Evolutionary conservation across 1,139 yeast genomes (phyloP), one percentile per base, ranked within the genome.

Genomic region (Kurtzmaniella quercitrusa): DNA sequence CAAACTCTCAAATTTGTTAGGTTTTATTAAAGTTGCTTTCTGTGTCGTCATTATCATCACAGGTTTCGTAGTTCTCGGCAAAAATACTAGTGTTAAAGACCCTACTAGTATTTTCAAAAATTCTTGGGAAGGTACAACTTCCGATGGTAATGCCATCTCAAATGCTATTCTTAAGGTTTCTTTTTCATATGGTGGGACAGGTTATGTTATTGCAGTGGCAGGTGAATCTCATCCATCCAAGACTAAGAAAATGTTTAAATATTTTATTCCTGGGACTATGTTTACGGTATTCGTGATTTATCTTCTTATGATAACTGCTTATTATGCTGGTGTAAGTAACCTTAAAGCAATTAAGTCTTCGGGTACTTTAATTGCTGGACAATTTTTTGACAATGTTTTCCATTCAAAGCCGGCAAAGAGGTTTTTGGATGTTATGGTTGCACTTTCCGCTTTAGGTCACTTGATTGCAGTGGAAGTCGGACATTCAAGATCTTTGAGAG

Each of bases 361-460:
- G 2, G 66, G 69, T 25, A 60, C 59, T 25, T 51, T 63, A 19
- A 52, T 67, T 37, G 68, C 75, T 3, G 59, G 71, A 3, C 48
- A 58, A 3, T 66, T 61, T 48, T 71, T 71, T 48, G 48, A 50
- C 27, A 66, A 59, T 18, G 66, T 61, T 1, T 71, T 71, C 50
- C 62, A 63, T 1, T 54, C 59, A n/a, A 54, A 57, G 27, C 52
- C 60, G 16, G 69, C 73, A 2, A 53, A 55, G 7, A 63, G 58
- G 34, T 70, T 69, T 2, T 54, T 68, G 36, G 63, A 62, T 46
- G 66, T 59, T 1, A 56, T 70, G 46, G 72, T 72, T 47, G 73
- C 75, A 2, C 53, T 72, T 18, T 65, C 73, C 17, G 72, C 75
- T 5, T 61, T 68, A 43, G 75, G 75, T 10, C 75, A 72, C 50